Evolutionary conservation across 2,329 filamentous ascomycete species (phyloP).

Genomic region (Fusarium luffae): DNA sequence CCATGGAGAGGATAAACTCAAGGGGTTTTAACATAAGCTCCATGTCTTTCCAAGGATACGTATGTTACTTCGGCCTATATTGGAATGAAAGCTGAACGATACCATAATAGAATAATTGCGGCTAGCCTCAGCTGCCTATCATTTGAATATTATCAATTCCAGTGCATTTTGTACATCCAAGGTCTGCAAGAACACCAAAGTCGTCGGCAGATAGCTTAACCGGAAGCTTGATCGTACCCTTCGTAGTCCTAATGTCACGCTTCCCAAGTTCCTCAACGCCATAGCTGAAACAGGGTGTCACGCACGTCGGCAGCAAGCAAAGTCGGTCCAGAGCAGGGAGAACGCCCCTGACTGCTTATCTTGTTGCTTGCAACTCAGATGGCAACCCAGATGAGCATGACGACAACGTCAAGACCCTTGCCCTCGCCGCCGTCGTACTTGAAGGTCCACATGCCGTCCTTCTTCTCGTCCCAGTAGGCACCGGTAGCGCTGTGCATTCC

Average conservation of each 20-base stretch:
- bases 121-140: constrained; percentile 25
- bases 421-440: constrained; percentile 79
- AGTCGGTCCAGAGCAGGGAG: constrained; percentile 16
- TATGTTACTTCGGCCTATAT: constrained; percentile 2
- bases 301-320: constrained; percentile 30
- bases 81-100: constrained; percentile 1
- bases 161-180: constrained; percentile 45
- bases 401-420: constrained; percentile 76
- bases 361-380: constrained; percentile 56
- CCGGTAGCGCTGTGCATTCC: constrained; percentile 91
- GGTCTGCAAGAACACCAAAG: constrained; percentile 41
- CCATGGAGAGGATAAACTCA: not conserved
- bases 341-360: constrained; percentile 12
- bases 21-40: not conserved
- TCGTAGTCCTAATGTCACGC: constrained; percentile 43
- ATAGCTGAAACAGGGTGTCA: constrained; percentile 42
- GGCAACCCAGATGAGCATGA: constrained; percentile 83
- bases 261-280: constrained; percentile 46
- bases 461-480: constrained; percentile 91
- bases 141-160: constrained; percentile 35
- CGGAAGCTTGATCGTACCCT: constrained; percentile 41
- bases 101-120: constrained; percentile 12
- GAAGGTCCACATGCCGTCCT: constrained; percentile 89
- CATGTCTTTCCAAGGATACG: not conserved
- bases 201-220: constrained; percentile 37